Evolutionary conservation across 345 rosid genomes (phyloP).

Genomic region (Laguncularia racemosa): DNA sequence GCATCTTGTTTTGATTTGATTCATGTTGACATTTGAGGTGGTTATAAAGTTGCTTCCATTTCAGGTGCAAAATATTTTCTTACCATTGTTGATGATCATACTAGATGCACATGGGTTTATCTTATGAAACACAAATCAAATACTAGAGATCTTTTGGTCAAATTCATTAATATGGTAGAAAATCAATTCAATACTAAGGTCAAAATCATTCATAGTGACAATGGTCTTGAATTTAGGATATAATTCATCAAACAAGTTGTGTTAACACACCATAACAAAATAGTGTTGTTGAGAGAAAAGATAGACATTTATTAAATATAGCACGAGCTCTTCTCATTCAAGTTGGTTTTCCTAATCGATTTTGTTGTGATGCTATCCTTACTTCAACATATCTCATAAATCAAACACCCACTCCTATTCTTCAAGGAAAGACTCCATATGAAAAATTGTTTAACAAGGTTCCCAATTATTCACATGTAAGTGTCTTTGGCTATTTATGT

Average conservation of each 20-base stretch:
- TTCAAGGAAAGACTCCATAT: neutral
- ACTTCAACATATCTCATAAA: neutral
- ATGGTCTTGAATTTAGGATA: neutral
- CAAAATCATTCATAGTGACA: neutral
- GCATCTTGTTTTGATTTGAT: too few species aligned
- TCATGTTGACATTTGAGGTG: too few species aligned
- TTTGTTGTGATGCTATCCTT: neutral
- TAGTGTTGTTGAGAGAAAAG: neutral
- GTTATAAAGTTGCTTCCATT: too few species aligned
- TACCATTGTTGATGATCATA: too few species aligned
- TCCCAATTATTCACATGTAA: too few species aligned
- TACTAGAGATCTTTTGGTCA: neutral
- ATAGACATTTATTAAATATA: slow-evolving; percentile 3
- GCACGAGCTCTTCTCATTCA: neutral
- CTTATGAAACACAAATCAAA: neutral
- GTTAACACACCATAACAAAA: slow-evolving; percentile 3
- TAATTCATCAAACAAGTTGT: slow-evolving; percentile 3
- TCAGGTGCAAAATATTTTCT: too few species aligned
- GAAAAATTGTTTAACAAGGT: neutral
- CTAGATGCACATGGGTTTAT: too few species aligned
- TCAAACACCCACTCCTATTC: neutral
- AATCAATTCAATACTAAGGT: too few species aligned
- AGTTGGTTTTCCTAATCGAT: neutral
- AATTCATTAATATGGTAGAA: slow-evolving; percentile 2
- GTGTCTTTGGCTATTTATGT: slow-evolving; percentile 2